A percentile compares a stretch with the other conserved stretches of the same genome.
Evolutionary conservation across 768 basidiomycete species (phyloP).

Genomic region (Auricularia auricula-judae): DNA sequence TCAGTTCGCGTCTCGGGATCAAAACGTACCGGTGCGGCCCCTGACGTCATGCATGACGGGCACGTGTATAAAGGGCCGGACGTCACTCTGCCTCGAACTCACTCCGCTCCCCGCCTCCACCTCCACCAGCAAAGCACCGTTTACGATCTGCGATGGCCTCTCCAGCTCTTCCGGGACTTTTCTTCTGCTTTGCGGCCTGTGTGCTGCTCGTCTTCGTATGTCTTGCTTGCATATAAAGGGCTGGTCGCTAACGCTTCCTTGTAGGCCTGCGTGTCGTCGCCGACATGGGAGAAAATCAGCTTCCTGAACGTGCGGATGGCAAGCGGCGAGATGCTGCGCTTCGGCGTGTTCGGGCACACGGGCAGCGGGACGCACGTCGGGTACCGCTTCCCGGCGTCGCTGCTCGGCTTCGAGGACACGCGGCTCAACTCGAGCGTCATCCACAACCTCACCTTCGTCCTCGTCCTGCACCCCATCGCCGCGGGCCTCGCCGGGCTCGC

Average conservation of each 20-base stretch:
- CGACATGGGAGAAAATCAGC: constrained; percentile 61
- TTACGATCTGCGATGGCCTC: constrained; percentile 30
- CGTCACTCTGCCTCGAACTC: too few species aligned
- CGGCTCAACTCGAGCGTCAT: constrained; percentile 42
- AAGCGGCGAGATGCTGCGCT: constrained; percentile 32
- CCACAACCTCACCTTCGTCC: constrained; percentile 57
- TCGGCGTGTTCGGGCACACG: constrained; percentile 73
- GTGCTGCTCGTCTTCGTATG: constrained; percentile 56
- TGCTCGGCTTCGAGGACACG: constrained; percentile 25
- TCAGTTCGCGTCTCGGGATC: too few species aligned
- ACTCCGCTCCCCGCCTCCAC: too few species aligned
- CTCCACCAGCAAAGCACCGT: too few species aligned
- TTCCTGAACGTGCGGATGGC: constrained; percentile 45
- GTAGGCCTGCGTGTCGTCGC: constrained; percentile 45
- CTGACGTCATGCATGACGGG: too few species aligned
- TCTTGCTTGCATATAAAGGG: constrained; percentile 15
- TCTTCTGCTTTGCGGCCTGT: constrained; percentile 62
- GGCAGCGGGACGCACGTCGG: constrained; percentile 46
- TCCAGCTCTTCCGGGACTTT: constrained; percentile 52
- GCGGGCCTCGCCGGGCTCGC: constrained; percentile 58
- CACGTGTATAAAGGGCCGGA: too few species aligned
- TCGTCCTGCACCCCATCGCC: constrained; percentile 74
- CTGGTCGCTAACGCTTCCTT: constrained; percentile 28
- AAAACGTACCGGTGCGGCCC: too few species aligned
- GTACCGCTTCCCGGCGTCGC: constrained; percentile 33